Percentiles rank a stretch among this genome's conserved stretches.
Evolutionary conservation across 352 stramenopile species (phyloP).

Genomic region (Pythium pectinolyticum): DNA sequence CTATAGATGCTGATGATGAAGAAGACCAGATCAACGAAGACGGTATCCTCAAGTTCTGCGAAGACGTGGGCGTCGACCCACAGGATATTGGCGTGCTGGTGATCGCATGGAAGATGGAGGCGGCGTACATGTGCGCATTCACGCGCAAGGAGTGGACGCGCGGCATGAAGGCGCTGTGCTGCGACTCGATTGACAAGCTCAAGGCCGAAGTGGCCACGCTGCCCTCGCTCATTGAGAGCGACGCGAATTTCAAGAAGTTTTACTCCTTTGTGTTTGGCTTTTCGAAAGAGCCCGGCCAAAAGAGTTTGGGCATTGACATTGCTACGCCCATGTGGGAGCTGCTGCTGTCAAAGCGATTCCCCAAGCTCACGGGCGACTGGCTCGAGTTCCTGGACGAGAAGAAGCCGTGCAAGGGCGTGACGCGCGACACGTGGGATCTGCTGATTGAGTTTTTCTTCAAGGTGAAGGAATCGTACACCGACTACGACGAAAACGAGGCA

Average conservation of each 20-base stretch:
- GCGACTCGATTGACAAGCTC: constrained; percentile 65
- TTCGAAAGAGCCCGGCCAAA: constrained; percentile 87
- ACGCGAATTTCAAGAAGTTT: constrained; percentile 75
- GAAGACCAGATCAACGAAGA: constrained; percentile 50
- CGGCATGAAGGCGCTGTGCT: constrained; percentile 77
- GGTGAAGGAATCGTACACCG: constrained; percentile 71
- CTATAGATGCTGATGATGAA: constrained; percentile 30
- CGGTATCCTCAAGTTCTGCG: constrained; percentile 48
- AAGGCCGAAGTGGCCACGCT: constrained; percentile 58
- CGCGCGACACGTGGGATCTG: constrained; percentile 85
- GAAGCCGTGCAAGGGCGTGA: constrained; percentile 80
- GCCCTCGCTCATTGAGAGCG: constrained; percentile 51
- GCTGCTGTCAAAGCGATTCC: constrained; percentile 61
- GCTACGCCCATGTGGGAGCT: constrained; percentile 87
- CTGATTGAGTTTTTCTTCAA: constrained; percentile 87
- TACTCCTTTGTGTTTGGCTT: constrained; percentile 89
- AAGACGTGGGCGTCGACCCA: constrained; percentile 42
- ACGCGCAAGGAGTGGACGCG: constrained; percentile 81
- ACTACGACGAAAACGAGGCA: constrained; percentile 89
- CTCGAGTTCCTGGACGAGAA: constrained; percentile 77
- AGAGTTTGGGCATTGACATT: constrained; percentile 85
- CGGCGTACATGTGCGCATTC: constrained; percentile 83
- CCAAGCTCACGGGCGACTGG: constrained; percentile 71
- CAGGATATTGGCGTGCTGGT: constrained; percentile 72
- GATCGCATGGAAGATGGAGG: constrained; percentile 88